phyloP scores from a whole-genome alignment of 208 protist genomes.

The Strigomonas galati region DNA sequence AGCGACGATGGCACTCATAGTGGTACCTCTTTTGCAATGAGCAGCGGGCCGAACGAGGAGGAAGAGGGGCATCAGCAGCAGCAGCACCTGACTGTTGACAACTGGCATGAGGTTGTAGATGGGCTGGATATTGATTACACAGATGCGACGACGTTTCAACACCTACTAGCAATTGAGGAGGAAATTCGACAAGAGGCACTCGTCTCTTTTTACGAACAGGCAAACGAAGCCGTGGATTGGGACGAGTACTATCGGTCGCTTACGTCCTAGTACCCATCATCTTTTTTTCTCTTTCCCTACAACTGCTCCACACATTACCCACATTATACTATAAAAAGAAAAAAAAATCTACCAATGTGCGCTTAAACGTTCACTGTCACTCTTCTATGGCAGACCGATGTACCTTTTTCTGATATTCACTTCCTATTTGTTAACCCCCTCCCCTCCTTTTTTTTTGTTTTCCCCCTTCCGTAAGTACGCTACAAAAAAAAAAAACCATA shows the following conservation, averaged over 20 bases:
- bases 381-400: no score
- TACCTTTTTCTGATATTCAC: no score
- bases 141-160: slow-evolving; percentile 49
- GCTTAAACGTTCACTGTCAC: no score
- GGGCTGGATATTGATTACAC: slow-evolving; percentile 59
- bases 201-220: slow-evolving; percentile 59
- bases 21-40: no score
- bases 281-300: slow-evolving; percentile 1
- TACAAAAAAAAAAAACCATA: no score
- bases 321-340: no score
- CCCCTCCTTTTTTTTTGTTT: slow-evolving; percentile 11
- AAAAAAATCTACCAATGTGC: no score
- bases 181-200: slow-evolving; percentile 74
- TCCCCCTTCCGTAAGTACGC: slow-evolving; percentile 14
- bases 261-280: slow-evolving; percentile 9
- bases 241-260: slow-evolving; percentile 67
- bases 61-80: not conserved
- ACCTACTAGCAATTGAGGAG: slow-evolving; percentile 67
- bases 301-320: no score
- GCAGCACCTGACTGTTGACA: slow-evolving; percentile 12
- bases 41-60: no score
- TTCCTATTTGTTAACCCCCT: no score
- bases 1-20: no score
- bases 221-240: slow-evolving; percentile 47
- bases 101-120: slow-evolving; percentile 44